Conservation (phyloP, 139 green algal genomes). For the Tetraselmis striata region DNA sequence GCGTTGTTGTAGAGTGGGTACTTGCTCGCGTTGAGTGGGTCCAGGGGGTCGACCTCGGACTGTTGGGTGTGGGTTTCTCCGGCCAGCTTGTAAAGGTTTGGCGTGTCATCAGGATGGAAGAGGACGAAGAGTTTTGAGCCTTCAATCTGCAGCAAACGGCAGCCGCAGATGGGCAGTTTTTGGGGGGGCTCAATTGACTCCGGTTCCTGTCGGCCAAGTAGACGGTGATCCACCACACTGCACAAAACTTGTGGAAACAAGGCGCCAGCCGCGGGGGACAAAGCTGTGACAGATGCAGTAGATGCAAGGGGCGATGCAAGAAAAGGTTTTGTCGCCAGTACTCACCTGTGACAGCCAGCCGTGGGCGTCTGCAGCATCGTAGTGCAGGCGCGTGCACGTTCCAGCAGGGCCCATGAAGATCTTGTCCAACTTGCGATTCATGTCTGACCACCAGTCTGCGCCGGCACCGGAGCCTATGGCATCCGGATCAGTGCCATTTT, state of each 20-base stretch:
- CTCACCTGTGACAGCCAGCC: conserved; percentile 28
- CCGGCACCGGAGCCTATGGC: no score
- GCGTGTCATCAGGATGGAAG: conserved; percentile 11
- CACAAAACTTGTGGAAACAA: no score
- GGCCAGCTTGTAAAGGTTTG: conserved; percentile 9
- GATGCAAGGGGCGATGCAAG: not conserved
- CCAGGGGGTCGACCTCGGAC: conserved; percentile 20
- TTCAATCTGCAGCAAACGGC: not conserved
- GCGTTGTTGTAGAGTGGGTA: conserved; percentile 1
- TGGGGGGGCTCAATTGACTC: no score
- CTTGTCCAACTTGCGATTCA: conserved; percentile 14
- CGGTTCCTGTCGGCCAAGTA: no score
- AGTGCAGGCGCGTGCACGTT: conserved; percentile 25
- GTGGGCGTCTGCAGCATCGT: conserved; percentile 19
- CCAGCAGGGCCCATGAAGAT: conserved; percentile 25
- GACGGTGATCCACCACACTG: no score
- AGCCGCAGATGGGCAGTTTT: no score
- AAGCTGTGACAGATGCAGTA: not conserved
- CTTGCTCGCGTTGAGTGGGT: not conserved
- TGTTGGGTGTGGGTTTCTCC: conserved; percentile 22
- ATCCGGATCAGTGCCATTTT: no score
- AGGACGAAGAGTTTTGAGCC: conserved; percentile 31
- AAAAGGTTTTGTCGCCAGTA: not conserved
- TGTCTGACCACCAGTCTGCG: not conserved
- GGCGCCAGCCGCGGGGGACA: no score